phyloP scores from a whole-genome alignment of 805 yeast genomes.

The Myxozyma melibiosi region DNA sequence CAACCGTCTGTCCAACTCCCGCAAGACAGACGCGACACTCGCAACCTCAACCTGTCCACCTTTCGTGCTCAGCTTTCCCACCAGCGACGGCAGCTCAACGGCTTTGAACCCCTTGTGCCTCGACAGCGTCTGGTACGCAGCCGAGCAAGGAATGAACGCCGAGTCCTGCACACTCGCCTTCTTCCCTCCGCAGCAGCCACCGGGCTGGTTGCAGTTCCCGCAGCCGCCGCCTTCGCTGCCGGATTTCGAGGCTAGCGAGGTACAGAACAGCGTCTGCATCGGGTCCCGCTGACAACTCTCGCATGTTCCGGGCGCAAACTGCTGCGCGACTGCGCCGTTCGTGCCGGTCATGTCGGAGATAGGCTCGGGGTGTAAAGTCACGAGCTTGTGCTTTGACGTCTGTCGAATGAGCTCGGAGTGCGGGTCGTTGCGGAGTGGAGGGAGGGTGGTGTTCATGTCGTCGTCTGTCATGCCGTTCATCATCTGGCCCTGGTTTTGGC shows the following conservation, averaged over 20 bases:
- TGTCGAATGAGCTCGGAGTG: conserved; percentile 24
- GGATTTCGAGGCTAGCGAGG: conserved; percentile 63
- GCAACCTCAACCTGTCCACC: conserved; percentile 94
- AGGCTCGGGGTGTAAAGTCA: conserved; percentile 68
- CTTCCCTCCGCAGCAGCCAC: conserved; percentile 38
- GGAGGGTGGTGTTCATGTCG: conserved; percentile 24
- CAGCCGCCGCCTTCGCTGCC: conserved; percentile 23
- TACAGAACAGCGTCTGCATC: conserved; percentile 83
- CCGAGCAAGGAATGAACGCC: conserved; percentile 80
- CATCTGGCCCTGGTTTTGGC: conserved; percentile 17
- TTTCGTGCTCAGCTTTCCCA: conserved; percentile 71
- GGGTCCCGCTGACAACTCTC: conserved; percentile 82
- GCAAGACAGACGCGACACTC: conserved; percentile 78
- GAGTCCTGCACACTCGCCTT: conserved; percentile 33
- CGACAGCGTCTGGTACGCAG: conserved; percentile 84
- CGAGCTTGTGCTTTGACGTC: conserved; percentile 47
- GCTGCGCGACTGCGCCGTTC: conserved; percentile 3
- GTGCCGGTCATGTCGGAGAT: conserved; percentile 30
- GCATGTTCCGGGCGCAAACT: conserved; percentile 77
- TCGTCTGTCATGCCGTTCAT: conserved; percentile 11
- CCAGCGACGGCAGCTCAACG: conserved; percentile 72
- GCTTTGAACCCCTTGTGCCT: conserved; percentile 75
- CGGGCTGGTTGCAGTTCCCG: conserved; percentile 25
- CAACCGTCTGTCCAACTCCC: conserved; percentile 75
- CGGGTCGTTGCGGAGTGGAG: conserved; percentile 27